Base-by-base conservation (phyloP, 257 asterid genomes). In the Capsicum rhomboideum region DNA sequence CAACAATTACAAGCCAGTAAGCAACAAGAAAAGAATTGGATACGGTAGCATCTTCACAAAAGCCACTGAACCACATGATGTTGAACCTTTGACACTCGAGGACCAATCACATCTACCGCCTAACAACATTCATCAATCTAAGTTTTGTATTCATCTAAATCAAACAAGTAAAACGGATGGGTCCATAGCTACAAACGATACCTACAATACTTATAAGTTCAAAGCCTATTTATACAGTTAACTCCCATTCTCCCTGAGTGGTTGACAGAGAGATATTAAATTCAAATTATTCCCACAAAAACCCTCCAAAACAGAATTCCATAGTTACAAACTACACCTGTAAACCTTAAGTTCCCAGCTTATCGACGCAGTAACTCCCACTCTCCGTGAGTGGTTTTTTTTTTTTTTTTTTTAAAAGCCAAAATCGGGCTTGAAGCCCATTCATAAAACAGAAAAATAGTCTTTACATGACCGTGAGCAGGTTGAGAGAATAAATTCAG, bases 1-100 rank as follows among this genome's bases (percentile, higher is more conserved):
- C 56, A 23, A 40, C 37, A 63, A 78, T 29, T 50, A 80, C 17
- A 50, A 85, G 64, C 82, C 75, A 84, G 16, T 52, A 71, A 79
- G 63, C 54, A 68, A 55, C 74, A 79, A 82, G 78, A 40, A 82
- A n/a, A 69, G 80, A 82, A 42, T 61, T 58, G 31, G 82, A 58
- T 49, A 49, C 5, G 10, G 11, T 13, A 42, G 64, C 79, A 77
- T 28, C 64, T 50, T 77, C 64, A 77, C 5, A 26, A 50, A 52
- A 77, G 44, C 64, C 63, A 28, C 82, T 50, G 82, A 50, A 26
- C 82, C 64, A 77, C 82, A 26, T 50, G 82, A 77, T 77, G 82
- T 17, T 28, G 82, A 50, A 77, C 44, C 72, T 64, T 64, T 29
- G 72, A 64, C 44, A 64, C 18, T 64, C 72, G 72, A 64, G 11